Base-by-base conservation (phyloP, 331 rosid species). In the Acacia pycnantha region DNA sequence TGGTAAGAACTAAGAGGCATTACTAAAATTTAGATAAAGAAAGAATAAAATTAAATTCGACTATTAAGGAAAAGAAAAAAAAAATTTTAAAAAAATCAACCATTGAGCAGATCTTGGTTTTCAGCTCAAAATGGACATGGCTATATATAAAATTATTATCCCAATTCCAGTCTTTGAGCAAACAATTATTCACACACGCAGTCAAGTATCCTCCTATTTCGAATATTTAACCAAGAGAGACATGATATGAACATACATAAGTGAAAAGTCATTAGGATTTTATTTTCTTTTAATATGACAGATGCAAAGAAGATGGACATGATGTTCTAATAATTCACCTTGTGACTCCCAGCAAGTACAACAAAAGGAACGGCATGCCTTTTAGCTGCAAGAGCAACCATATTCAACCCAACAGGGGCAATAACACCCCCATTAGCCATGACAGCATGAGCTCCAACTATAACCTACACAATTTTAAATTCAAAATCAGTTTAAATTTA, bases 291-390 rank as follows among this genome's bases (percentile, higher is more conserved):
- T 22, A 76, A 62, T 21, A 65, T 70, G 56, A 51, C 43, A 82
- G 14, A 80, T 41, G 73, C 64, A 64, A 77, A 61, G 64, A 33
- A 59, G 35, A 73, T 43, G 72, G 59, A 58, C 41, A 84, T 35
- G 41, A 65, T 37, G 76, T 15, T 37, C 81, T 56, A 51, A 22
- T 33, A 79, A 35, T 22, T 85, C 76, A 96, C 99, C 98, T 96
- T 96, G 89, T 94, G 97, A 89, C 93, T 94, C 6, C 99, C 99
- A 35, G 97, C 98, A 78, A 96, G 97, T 58, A 96, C 97, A 48
- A 92, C 99, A 91, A 94, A 96, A 71, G 98, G 99, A 65, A 96
- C 97, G 43, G 97, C 98, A 76, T 96, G 99, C 92, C 93, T 92
- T 81, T 89, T 87, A 56, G 99, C 99, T 73, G 99, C 98, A 87